phyloP scores from a whole-genome alignment of 1,139 yeast species.

The Wickerhamomyces sp. region DNA sequence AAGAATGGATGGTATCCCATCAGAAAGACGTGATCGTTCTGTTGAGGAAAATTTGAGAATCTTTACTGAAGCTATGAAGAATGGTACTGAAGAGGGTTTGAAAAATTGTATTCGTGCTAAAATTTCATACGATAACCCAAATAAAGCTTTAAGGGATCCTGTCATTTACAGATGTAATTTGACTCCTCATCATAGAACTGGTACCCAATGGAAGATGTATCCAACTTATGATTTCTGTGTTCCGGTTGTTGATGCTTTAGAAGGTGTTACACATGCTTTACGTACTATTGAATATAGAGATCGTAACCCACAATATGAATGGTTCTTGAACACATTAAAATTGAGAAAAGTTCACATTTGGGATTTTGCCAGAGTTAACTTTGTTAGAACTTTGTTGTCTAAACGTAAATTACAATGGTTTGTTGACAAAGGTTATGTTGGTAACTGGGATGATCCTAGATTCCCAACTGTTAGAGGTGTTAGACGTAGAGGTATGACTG shows the following conservation, averaged over 20 bases:
- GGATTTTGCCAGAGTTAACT: slow-evolving; percentile 97
- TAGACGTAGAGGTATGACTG: slow-evolving; percentile 98
- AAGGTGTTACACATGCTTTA: slow-evolving; percentile 95
- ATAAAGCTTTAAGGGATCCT: slow-evolving; percentile 95
- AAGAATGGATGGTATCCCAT: slow-evolving; percentile 93
- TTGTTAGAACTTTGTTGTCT: slow-evolving; percentile 87
- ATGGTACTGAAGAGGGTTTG: slow-evolving; percentile 86
- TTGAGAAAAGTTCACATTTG: slow-evolving; percentile 91
- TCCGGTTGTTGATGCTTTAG: slow-evolving; percentile 89
- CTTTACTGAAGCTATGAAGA: slow-evolving; percentile 86
- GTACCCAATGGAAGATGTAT: slow-evolving; percentile 85
- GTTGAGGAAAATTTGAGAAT: slow-evolving; percentile 85
- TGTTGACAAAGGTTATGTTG: slow-evolving; percentile 81
- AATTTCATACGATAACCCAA: slow-evolving; percentile 81
- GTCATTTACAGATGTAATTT: slow-evolving; percentile 94
- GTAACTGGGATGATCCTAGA: slow-evolving; percentile 98
- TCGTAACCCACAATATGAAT: slow-evolving; percentile 94
- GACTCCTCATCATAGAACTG: slow-evolving; percentile 97
- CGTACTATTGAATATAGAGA: slow-evolving; percentile 98
- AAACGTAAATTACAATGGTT: slow-evolving; percentile 98
- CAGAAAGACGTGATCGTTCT: slow-evolving; percentile 83
- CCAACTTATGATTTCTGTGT: slow-evolving; percentile 99
- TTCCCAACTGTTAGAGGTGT: slow-evolving; percentile 99
- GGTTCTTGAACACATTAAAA: slow-evolving; percentile 79
- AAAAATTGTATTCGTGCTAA: slow-evolving; percentile 93